Evolutionary conservation across 2,329 filamentous ascomycete species (phyloP), one percentile per base, ranked within the genome.

Genomic region (Botryosphaeria dothidea): DNA sequence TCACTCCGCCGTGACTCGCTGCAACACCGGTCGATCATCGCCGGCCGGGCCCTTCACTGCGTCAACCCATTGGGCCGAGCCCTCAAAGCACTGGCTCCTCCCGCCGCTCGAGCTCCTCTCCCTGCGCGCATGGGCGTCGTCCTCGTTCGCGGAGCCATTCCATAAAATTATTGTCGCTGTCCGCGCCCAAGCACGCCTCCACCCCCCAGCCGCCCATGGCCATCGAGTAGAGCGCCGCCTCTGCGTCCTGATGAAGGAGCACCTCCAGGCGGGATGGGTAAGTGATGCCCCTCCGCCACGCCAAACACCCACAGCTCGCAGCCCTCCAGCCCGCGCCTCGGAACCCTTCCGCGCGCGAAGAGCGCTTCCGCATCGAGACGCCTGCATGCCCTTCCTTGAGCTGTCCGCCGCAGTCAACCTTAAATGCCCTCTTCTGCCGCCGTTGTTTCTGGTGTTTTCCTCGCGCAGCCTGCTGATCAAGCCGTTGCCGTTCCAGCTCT

Each of bases 231-330:
- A 64, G 38, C 46, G 29, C 49, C 43, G 54, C 36, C 62, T 27
- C 49, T 43, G 60, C 58, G 67, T 58, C 60, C 73, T 69, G 70
- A 77, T 76, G 73, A 76, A 73, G 58, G 71, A 72, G 69, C 70
- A 67, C 66, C 67, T 68, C 66, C 69, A 72, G 70, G 72, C 74
- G 74, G 73, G 71, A 77, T 78, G 75, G 76, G 76, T 78, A 69
- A 76, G 75, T 74, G 15, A 17, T 48, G 41, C 43, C 65, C 19
- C 45, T 65, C 62, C 8, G 21, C 25, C 13, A 8, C 31, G 34
- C 52, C 38, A 36, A 6, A 9, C 29, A 11, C 31, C 31, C 31
- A 6, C 31, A 6, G 31, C 31, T 23, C 46, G 25, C 46, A 29
- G 15, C 49, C 34, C 25, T 45, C 49, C n/a, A 31, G 25, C 34